Evolutionary conservation across 345 rosid species (phyloP).

Genomic region (Garcia nutans): DNA sequence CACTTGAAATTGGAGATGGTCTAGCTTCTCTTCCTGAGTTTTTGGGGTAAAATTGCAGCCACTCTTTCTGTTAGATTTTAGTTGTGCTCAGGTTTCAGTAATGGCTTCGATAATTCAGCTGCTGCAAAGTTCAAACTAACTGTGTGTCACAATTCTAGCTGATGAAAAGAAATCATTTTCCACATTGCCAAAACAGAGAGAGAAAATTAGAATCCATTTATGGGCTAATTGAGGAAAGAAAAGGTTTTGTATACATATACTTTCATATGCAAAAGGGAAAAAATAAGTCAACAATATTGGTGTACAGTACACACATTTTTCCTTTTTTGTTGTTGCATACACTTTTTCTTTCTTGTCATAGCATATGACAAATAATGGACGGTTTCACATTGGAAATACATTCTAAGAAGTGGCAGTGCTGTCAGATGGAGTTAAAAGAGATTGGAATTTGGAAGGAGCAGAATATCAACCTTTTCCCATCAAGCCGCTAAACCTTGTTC

Average conservation of each 20-base stretch:
- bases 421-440: too few species aligned
- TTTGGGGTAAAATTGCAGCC: not conserved
- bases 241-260: not conserved
- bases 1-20: not conserved
- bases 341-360: too few species aligned
- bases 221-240: not conserved
- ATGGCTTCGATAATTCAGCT: not conserved
- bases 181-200: not conserved
- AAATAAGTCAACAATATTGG: too few species aligned
- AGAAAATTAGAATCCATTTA: not conserved
- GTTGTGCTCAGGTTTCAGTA: not conserved
- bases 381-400: too few species aligned
- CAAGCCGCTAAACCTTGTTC: not conserved
- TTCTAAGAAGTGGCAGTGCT: too few species aligned
- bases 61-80: constrained; percentile 5
- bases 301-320: too few species aligned
- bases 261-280: not conserved
- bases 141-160: constrained; percentile 4
- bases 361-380: too few species aligned
- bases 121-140: not conserved
- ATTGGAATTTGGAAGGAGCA: too few species aligned
- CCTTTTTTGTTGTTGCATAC: too few species aligned
- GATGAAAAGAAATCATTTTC: not conserved
- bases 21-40: not conserved
- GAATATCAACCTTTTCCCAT: not conserved